Base-by-base conservation (phyloP, 2,329 filamentous ascomycete genomes). In the Colletotrichum sp. region DNA sequence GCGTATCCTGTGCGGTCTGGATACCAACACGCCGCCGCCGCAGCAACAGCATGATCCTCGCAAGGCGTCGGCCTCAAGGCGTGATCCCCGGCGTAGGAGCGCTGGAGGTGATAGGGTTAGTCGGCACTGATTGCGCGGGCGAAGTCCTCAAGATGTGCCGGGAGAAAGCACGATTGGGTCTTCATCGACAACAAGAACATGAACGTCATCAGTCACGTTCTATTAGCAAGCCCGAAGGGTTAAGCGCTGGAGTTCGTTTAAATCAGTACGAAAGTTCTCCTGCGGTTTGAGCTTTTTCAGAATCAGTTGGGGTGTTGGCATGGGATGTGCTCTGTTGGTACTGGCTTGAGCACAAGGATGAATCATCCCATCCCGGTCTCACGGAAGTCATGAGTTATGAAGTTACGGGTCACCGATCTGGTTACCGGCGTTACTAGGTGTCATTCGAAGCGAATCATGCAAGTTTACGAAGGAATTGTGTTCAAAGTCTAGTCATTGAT, bases 1-100 rank as follows among this genome's bases (percentile, higher is more conserved):
- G 68, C 87, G 87, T 76, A 87, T 91, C 80, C 84, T 92, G 59
- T 91, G 90, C 80, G 90, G 90, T 48, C 87, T 88, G 77, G 86
- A 89, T 13, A 82, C 77, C 16, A 76, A 77, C 18, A 21, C 76
- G 39, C 72, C 43, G 43, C 43, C 43, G 43, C 43, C 67, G 26
- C 76, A 74, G 63, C 21, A 76, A 14, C 74, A 73, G 63, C 21
- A 76, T 21, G 74, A 76, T 21, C 69, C 55, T 52, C 70, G 74
- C n/a, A 77, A 77, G 67, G 67, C n/a, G 32, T 68, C 73, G 28
- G 61, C 36, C 4, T 67, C 43, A 72, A 21, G 74, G n/a, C 71
- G 71, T 28, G 74, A 76, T 21, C 59, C 48, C 9, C 60, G 66
- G 16, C 61, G 72, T 21, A 71, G 77, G 26, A 72, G 78, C 39